These are phyloP conservation scores for Cladophialophora bantiana DNA, from an alignment of 2,329 filamentous ascomycete genomes.

Conservation along the genomic window DNA sequence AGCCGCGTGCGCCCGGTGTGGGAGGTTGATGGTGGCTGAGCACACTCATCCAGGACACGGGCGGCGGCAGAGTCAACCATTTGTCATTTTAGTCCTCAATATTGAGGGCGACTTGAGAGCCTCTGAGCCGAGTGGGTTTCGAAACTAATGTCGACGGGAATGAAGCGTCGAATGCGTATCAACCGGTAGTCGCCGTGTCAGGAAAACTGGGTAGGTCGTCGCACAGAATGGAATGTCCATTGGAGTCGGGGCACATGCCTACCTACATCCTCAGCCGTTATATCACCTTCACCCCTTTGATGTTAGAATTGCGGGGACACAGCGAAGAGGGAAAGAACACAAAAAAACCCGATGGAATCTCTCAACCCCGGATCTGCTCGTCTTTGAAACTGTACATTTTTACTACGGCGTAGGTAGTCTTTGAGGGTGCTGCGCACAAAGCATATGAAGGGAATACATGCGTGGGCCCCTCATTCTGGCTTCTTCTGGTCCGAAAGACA, in stretches of 20 bases:
- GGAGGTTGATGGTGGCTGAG: background rate
- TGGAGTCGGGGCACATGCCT: background rate
- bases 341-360: background rate
- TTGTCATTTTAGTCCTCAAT: background rate
- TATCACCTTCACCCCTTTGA: background rate
- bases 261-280: background rate
- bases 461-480: background rate
- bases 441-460: slow-evolving; percentile 15
- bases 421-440: slow-evolving; percentile 14
- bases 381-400: slow-evolving; percentile 23
- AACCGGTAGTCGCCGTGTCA: background rate
- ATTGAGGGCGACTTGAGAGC: background rate
- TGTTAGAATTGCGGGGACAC: background rate
- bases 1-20: background rate
- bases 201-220: background rate
- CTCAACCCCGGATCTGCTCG: slow-evolving; percentile 1
- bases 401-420: slow-evolving; percentile 17
- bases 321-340: background rate
- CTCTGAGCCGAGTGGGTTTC: background rate
- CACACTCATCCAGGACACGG: background rate
- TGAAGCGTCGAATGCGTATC: background rate
- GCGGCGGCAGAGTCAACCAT: background rate
- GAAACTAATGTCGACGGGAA: background rate
- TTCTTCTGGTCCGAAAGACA: background rate
- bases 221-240: background rate